These are phyloP conservation scores for Orbilia quercus DNA, from an alignment of 2,329 filamentous ascomycete species.

Conservation along the genomic window DNA sequence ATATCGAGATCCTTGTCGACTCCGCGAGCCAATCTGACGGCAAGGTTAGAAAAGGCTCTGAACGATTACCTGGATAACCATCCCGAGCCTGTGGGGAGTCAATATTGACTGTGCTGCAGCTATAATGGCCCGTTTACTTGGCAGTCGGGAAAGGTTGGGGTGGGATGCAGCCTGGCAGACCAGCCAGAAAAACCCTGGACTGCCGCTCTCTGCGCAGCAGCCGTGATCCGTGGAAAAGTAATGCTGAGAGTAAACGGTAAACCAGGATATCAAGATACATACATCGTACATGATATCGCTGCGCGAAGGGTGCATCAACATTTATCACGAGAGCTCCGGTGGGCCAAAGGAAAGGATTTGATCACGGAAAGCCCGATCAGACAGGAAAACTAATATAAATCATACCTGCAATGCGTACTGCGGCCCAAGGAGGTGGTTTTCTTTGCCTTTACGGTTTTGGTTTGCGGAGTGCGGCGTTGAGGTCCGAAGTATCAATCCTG, in stretches of 20 bases:
- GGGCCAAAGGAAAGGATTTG: neutral
- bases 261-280: neutral
- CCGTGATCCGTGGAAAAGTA: slow-evolving; percentile 42
- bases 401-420: neutral
- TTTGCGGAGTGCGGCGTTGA: slow-evolving; percentile 12
- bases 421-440: neutral
- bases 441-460: neutral
- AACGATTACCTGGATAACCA: slow-evolving; percentile 42
- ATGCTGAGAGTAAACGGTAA: slow-evolving; percentile 24
- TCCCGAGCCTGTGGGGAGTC: slow-evolving; percentile 43
- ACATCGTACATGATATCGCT: slow-evolving; percentile 13
- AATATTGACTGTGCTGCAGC: slow-evolving; percentile 5
- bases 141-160: slow-evolving; percentile 9
- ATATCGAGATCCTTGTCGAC: slow-evolving; percentile 17
- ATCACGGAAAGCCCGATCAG: neutral
- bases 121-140: neutral
- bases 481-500: slow-evolving; percentile 51
- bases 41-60: slow-evolving; percentile 19
- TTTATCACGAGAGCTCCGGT: too few relatives aligned
- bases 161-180: slow-evolving; percentile 37
- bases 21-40: slow-evolving; percentile 13
- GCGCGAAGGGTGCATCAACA: slow-evolving; percentile 20
- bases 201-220: slow-evolving; percentile 31
- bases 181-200: slow-evolving; percentile 35
- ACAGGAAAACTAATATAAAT: too few relatives aligned